Evolutionary conservation across 2,329 filamentous ascomycete genomes (phyloP), one percentile per base, ranked within the genome.

Genomic region (Leptoxyphium fumago): DNA sequence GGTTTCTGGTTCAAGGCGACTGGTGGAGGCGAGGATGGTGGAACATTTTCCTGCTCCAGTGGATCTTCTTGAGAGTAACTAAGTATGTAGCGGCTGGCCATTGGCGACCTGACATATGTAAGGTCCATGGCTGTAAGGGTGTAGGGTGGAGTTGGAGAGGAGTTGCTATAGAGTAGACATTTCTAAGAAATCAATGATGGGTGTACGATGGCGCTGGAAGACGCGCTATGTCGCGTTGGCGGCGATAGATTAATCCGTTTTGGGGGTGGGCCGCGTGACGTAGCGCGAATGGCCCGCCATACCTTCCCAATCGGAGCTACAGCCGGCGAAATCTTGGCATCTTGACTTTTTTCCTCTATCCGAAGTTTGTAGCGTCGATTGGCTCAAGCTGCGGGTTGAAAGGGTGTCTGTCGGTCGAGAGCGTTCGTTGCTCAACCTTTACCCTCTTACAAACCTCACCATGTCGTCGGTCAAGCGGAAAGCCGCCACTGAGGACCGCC

Each of bases 381-480:
- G 21, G 21, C 21, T 26, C 7, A 7, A 26, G 21, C 21, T 26
- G 21, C 21, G 21, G 21, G 21, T 26, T 26, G 21, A 26, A 26
- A 26, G 21, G 21, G 21, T 26, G 21, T 26, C 21, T 26, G 21
- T 26, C 3, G 21, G 7, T 26, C 7, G 21, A 26, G 21, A 26
- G 21, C 21, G 21, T 7, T 26, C 21, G 21, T 26, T 26, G 21
- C 21, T 26, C 7, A 26, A 4, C 3, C 7, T 26, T 26, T 26
- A 7, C 21, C 3, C 21, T 3, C 21, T 26, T 7, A 26, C 21
- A 26, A 4, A 26, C 7, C 5, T 4, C 32, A 36, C 13, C 48
- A 71, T 71, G 68, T 65, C 64, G 48, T 59, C 65, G 26, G 54
- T 63, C 11, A 71, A 71, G 56, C 57, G 68, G 45, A 69, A 68